phyloP scores from a whole-genome alignment of 805 yeast genomes.

The Spathaspora sp. region DNA sequence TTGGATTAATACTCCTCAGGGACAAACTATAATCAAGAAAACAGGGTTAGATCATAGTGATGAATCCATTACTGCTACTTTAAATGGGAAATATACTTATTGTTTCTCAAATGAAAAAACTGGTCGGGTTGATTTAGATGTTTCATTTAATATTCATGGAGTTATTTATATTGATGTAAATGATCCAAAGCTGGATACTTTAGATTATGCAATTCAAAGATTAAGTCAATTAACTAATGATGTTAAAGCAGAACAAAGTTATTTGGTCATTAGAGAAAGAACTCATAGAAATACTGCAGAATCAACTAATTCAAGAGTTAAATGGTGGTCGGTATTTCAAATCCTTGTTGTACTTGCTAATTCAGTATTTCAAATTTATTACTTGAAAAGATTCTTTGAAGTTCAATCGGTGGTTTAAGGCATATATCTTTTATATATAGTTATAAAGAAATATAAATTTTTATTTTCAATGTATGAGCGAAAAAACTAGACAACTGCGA shows the following conservation, averaged over 20 bases:
- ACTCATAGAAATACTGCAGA: slow-evolving; percentile 98
- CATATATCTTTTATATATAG: too few species aligned
- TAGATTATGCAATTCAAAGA: slow-evolving; percentile 80
- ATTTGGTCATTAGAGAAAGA: slow-evolving; percentile 93
- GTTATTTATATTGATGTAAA: slow-evolving; percentile 80
- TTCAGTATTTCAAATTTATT: slow-evolving; percentile 90
- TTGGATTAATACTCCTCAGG: slow-evolving; percentile 36
- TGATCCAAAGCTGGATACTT: slow-evolving; percentile 69
- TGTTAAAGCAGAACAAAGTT: slow-evolving; percentile 88
- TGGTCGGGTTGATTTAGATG: slow-evolving; percentile 74
- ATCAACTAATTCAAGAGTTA: slow-evolving; percentile 92
- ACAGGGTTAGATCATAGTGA: slow-evolving; percentile 77
- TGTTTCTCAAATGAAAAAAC: slow-evolving; percentile 90
- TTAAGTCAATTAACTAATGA: slow-evolving; percentile 75
- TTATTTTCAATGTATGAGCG: too few species aligned
- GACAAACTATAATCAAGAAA: slow-evolving; percentile 48
- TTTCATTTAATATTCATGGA: slow-evolving; percentile 93
- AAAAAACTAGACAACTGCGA: too few species aligned
- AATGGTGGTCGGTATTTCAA: slow-evolving; percentile 97
- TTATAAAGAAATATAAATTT: too few species aligned
- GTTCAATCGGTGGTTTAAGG: slow-evolving; percentile 82
- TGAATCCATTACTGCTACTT: slow-evolving; percentile 58
- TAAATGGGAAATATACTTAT: slow-evolving; percentile 73
- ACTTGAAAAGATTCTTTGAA: slow-evolving; percentile 91
- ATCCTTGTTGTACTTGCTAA: slow-evolving; percentile 79